Percentiles rank a stretch among this genome's conserved stretches.
Evolutionary conservation across 1,139 yeast genomes (phyloP).

Genomic region (Kodamaea anthophila): DNA sequence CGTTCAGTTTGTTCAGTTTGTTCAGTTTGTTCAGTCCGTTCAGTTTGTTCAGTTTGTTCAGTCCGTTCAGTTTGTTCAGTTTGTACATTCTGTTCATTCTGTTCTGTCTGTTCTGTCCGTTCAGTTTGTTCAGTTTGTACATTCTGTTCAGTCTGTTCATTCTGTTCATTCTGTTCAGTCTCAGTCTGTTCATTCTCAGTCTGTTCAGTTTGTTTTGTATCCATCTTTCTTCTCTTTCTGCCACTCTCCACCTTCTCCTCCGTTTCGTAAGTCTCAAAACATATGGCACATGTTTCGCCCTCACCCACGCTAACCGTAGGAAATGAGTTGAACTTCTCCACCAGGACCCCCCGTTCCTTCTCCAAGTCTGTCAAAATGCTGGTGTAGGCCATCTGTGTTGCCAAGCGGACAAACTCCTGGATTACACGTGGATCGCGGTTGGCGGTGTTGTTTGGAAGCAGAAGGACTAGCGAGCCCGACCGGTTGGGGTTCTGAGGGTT

Average conservation of each 20-base stretch:
- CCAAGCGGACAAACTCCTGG: constrained; percentile 55
- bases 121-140: no score
- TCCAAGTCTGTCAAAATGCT: constrained; percentile 45
- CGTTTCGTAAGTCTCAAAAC: constrained; percentile 49
- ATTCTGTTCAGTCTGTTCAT: background rate
- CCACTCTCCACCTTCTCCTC: constrained; percentile 9
- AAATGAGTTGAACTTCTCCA: constrained; percentile 46
- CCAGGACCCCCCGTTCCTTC: constrained; percentile 45
- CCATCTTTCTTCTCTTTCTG: constrained; percentile 15
- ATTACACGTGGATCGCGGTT: constrained; percentile 49
- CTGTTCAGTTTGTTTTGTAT: constrained; percentile 9
- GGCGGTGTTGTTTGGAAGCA: constrained; percentile 58
- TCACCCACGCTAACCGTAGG: constrained; percentile 30
- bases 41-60: no score
- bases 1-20: no score
- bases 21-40: no score
- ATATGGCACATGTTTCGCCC: constrained; percentile 48
- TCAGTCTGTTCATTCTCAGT: background rate
- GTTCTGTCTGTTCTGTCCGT: no score
- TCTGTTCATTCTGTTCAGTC: background rate
- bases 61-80: no score
- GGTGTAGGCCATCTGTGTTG: constrained; percentile 64
- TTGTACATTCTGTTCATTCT: no score
- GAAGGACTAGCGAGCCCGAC: constrained; percentile 52
- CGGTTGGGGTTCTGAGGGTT: constrained; percentile 38